phyloP scores from a whole-genome alignment of 177 flowering plant genomes.

The Telopea speciosissima region DNA sequence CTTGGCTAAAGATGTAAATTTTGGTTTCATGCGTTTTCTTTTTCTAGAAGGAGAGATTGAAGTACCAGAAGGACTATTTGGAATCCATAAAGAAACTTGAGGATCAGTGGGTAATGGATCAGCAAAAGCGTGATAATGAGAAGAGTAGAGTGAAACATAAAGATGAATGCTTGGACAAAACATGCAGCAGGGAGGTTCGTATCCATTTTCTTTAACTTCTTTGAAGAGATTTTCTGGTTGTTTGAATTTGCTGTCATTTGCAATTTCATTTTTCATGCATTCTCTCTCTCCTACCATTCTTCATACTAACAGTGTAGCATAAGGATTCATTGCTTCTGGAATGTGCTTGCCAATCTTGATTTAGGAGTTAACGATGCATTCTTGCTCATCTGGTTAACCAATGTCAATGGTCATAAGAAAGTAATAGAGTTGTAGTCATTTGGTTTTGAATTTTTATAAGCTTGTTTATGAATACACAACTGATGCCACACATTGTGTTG shows the following conservation, averaged over 20 bases:
- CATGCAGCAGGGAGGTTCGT: conserved; percentile 27
- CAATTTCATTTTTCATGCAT: not conserved
- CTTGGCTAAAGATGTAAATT: not conserved
- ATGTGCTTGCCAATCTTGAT: too few relatives aligned
- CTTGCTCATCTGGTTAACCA: not conserved
- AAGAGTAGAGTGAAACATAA: conserved; percentile 13
- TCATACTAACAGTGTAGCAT: not conserved
- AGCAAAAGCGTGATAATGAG: conserved; percentile 33
- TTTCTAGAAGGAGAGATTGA: conserved; percentile 53
- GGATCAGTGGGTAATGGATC: conserved; percentile 49
- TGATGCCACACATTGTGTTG: not conserved
- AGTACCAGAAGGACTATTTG: conserved; percentile 61
- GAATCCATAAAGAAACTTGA: conserved; percentile 72
- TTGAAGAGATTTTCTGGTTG: not conserved
- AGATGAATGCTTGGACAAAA: conserved; percentile 21
- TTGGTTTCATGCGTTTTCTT: not conserved
- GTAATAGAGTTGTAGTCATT: not conserved
- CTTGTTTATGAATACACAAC: not conserved
- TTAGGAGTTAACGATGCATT: not conserved
- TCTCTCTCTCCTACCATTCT: not conserved
- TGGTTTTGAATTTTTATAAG: not conserved
- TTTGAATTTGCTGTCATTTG: not conserved
- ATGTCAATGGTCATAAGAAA: not conserved
- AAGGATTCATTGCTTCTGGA: not conserved
- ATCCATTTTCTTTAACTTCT: not conserved